phyloP scores from a whole-genome alignment of 306 rosid species.

The Oemleria cerasiformis region DNA sequence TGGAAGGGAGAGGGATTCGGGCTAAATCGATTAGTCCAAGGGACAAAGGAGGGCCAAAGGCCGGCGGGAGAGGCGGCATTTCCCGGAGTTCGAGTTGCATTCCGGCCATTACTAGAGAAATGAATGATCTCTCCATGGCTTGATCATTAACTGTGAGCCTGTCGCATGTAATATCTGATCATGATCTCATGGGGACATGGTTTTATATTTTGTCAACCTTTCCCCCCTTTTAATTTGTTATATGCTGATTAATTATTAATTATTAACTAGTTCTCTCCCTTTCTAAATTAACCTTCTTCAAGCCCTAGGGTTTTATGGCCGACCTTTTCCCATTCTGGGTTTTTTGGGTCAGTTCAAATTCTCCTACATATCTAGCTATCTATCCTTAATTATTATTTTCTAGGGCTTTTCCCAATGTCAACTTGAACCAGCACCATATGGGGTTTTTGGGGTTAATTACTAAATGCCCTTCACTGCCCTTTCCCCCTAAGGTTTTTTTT shows the following conservation, averaged over 20 bases:
- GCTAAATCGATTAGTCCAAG: conserved; percentile 81
- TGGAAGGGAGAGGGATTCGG: conserved; percentile 52
- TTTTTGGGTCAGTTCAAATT: not conserved
- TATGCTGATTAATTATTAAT: conserved; percentile 6
- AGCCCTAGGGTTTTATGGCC: conserved; percentile 1
- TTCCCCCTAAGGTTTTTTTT: not conserved
- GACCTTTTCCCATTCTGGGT: not conserved
- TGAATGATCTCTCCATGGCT: conserved; percentile 46
- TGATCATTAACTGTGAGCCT: conserved; percentile 17
- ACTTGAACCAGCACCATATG: not conserved
- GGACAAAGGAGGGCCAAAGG: conserved; percentile 46
- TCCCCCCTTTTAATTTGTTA: not conserved
- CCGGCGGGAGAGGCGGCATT: conserved; percentile 43
- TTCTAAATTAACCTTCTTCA: conserved; percentile 8
- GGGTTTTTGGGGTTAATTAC: conserved; percentile 12
- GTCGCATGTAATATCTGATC: not conserved
- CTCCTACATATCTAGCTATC: not conserved
- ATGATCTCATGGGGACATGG: conserved; percentile 7
- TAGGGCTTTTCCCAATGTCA: not conserved
- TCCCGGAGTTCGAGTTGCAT: conserved; percentile 91
- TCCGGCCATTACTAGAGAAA: conserved; percentile 71
- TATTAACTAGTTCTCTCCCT: not conserved
- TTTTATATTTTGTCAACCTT: conserved; percentile 5
- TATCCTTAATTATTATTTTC: not conserved
- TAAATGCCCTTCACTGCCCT: conserved; percentile 1